These are phyloP conservation scores for Carex sylvatica DNA, from an alignment of 202 grass and related monocot species.

Conservation along the genomic window DNA sequence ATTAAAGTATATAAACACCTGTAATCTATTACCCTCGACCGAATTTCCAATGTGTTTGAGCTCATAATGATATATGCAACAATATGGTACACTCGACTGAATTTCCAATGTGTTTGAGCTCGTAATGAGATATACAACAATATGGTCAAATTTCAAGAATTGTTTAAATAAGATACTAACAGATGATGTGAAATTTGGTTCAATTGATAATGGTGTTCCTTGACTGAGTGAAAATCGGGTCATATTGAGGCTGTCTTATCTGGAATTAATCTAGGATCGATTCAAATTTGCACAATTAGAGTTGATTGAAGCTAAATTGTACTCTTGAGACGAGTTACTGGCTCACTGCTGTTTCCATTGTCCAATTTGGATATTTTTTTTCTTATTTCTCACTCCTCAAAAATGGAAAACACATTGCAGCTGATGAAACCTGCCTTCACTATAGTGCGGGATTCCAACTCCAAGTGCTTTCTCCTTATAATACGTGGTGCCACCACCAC, in stretches of 20 bases:
- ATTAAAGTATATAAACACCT: not conserved
- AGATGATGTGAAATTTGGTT: not conserved
- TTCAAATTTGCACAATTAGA: not conserved
- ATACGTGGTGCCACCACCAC: slow-evolving; percentile 87
- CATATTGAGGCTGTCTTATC: not conserved
- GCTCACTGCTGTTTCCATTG: not conserved
- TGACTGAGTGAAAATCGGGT: not conserved
- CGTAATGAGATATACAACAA: not conserved
- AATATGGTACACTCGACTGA: not conserved
- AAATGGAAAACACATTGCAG: slow-evolving; percentile 38
- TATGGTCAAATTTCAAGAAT: not conserved
- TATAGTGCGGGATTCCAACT: slow-evolving; percentile 56
- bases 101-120: not conserved
- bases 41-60: not conserved
- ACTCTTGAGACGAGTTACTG: not conserved
- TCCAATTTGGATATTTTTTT: not conserved
- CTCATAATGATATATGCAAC: not conserved
- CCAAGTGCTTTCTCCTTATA: slow-evolving; percentile 74
- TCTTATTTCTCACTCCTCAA: not conserved
- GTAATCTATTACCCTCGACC: not conserved
- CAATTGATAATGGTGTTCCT: not conserved
- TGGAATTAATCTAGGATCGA: not conserved
- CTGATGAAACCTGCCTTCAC: slow-evolving; percentile 87
- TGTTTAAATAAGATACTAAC: not conserved
- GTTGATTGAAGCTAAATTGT: not conserved